Conservation (phyloP, 345 rosid genomes). For the Salix koriyanagi region DNA sequence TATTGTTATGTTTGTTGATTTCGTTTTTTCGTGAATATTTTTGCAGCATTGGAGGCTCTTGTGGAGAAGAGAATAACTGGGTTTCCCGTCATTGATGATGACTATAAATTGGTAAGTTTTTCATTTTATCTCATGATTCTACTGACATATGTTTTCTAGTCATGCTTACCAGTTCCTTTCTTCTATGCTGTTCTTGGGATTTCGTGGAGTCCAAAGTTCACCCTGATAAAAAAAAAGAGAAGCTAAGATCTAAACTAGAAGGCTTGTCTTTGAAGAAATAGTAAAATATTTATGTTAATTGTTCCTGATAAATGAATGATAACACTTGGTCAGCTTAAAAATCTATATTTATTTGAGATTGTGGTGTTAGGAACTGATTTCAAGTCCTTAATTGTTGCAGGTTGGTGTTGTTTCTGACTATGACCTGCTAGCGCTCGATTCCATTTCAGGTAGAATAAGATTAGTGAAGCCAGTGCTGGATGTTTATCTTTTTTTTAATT, state of each 20-base stretch:
- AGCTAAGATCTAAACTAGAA: neutral
- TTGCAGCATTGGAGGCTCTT: conserved; percentile 62
- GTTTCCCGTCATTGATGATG: conserved; percentile 84
- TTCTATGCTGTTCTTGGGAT: neutral
- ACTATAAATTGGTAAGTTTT: conserved; percentile 64
- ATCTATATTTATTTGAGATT: neutral
- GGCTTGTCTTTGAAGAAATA: neutral
- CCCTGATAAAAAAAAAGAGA: neutral
- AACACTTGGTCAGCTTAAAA: neutral
- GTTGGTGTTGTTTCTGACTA: conserved; percentile 98
- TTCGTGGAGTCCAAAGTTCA: too few relatives aligned
- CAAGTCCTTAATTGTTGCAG: conserved; percentile 37
- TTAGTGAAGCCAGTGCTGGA: neutral
- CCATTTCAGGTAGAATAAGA: conserved; percentile 63
- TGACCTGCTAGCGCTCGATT: conserved; percentile 78
- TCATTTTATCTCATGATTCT: neutral
- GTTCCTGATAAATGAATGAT: neutral
- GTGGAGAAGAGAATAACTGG: conserved; percentile 80
- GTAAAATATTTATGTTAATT: neutral
- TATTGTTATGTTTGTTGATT: neutral
- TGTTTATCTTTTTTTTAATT: neutral
- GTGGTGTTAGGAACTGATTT: conserved; percentile 3
- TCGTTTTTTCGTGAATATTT: neutral
- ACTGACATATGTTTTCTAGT: neutral
- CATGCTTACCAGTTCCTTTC: neutral